Evolutionary conservation across 2,329 filamentous ascomycete species (phyloP).

Genomic region (Sarocladium brachiariae): DNA sequence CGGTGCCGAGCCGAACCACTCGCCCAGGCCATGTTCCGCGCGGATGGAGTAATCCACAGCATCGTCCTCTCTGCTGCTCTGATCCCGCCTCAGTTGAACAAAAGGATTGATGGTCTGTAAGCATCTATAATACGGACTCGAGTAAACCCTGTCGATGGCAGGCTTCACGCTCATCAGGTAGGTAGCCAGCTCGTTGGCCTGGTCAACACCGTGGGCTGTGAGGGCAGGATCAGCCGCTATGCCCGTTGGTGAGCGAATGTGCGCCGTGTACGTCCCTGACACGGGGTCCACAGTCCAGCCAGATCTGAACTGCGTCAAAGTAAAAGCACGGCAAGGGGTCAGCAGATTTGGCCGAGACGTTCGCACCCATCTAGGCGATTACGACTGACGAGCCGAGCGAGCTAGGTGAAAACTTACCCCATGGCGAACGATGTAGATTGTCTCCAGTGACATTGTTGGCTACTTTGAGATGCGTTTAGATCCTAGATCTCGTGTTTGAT

Average conservation of each 20-base stretch:
- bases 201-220: slow-evolving; percentile 77
- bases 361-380: too few species aligned
- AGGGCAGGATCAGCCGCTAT: slow-evolving; percentile 83
- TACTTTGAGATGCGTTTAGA: neutral
- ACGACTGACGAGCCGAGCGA: too few species aligned
- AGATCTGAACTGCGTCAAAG: slow-evolving; percentile 68
- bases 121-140: slow-evolving; percentile 80
- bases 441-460: slow-evolving; percentile 54
- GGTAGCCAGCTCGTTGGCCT: slow-evolving; percentile 69
- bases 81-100: slow-evolving; percentile 36
- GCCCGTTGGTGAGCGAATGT: slow-evolving; percentile 74
- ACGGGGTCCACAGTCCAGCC: slow-evolving; percentile 80
- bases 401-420: slow-evolving; percentile 49
- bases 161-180: slow-evolving; percentile 58
- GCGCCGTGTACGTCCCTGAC: slow-evolving; percentile 70
- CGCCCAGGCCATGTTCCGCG: slow-evolving; percentile 57
- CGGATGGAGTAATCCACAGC: slow-evolving; percentile 35
- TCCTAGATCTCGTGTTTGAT: neutral
- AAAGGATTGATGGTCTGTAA: slow-evolving; percentile 75
- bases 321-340: neutral
- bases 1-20: slow-evolving; percentile 85
- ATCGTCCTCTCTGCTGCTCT: slow-evolving; percentile 11
- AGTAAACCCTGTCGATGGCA: slow-evolving; percentile 71
- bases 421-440: slow-evolving; percentile 68
- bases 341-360: neutral